Percentiles rank a stretch among this genome's conserved stretches.
These are phyloP conservation scores for Thyridium curvatum DNA, from an alignment of 2,329 filamentous ascomycete species.

Conservation along the genomic window DNA sequence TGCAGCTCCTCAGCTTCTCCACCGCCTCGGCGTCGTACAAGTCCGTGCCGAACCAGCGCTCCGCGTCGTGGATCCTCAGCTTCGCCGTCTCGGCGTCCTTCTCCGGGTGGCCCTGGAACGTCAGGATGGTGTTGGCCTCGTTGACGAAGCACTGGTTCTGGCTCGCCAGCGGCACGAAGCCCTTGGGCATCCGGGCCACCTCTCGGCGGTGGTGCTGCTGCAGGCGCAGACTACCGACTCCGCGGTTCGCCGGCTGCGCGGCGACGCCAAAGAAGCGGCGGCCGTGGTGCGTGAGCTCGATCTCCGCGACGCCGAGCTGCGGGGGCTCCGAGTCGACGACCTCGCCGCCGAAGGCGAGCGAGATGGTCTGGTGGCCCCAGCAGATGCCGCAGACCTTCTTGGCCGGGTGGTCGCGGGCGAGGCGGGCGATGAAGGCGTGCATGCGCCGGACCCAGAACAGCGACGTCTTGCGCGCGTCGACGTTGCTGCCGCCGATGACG, in stretches of 20 bases:
- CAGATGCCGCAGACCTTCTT: conserved; percentile 30
- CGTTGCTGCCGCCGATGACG: conserved; percentile 34
- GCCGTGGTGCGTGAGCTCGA: conserved; percentile 28
- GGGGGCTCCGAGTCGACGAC: conserved; percentile 28
- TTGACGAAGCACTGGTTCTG: conserved; percentile 31
- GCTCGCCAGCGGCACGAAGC: conserved; percentile 26
- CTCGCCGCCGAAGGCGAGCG: conserved; percentile 27
- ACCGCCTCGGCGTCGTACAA: conserved; percentile 20
- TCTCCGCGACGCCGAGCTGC: conserved; percentile 26
- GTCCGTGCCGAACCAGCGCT: conserved; percentile 29
- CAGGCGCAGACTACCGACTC: conserved; percentile 15
- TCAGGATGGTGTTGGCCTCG: conserved; percentile 29
- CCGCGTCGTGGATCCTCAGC: conserved; percentile 26
- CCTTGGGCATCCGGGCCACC: conserved; percentile 22
- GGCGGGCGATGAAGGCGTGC: conserved; percentile 27
- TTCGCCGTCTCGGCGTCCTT: conserved; percentile 31
- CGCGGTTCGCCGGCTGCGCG: conserved; percentile 9
- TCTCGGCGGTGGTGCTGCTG: conserved; percentile 37
- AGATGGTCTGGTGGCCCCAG: conserved; percentile 39
- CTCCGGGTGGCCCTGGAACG: conserved; percentile 39
- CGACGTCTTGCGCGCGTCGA: conserved; percentile 29
- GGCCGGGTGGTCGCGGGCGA: conserved; percentile 17
- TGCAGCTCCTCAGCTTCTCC: conserved; percentile 15
- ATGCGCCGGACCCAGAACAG: conserved; percentile 32
- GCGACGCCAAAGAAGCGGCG: conserved; percentile 33